Base-by-base conservation (phyloP, 345 rosid species). In the Lenwebbia sp. region DNA sequence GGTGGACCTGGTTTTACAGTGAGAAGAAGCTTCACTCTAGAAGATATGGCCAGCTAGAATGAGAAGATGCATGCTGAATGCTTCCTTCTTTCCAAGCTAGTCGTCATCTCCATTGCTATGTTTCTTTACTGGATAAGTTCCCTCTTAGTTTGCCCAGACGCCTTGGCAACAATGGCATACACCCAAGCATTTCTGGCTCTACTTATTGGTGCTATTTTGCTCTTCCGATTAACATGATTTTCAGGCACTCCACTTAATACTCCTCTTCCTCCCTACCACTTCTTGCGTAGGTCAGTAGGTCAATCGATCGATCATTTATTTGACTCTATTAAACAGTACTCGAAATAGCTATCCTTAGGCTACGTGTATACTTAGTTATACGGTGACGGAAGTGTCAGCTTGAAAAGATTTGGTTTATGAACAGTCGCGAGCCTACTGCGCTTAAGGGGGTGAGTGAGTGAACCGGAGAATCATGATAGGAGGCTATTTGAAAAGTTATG, bases 331-430 rank as follows among this genome's bases (percentile, higher is more conserved):
- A 62, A 0, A 62, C 0, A 19, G 12, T 7, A 62, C 41, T 60
- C 0, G 4, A 28, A 14, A 13, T 30, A 0, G 22, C 22, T 62
- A 37, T 62, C 22, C 41, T 23, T 7, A 30, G 41, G 0, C 44
- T 17, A 33, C 23, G 19, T 33, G 78, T 0, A 19, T 65, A 9
- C 23, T 65, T 17, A 17, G 13, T 65, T 33, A 65, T 65, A 17
- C 0, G 3, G 44, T 1, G 1, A 33, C 6, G 19, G 76, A 65
- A 10, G 76, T 3, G 3, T 33, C 3, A 10, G 41, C 25, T 33
- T 33, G 76, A 33, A 65, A 65, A 54, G 26, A 54, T 54, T 54
- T 10, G 33, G n/a, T 70, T 70, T 33, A 19, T 33, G 5, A 70
- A 70, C 78, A 19, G 78, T 70, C 26, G 1, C 7, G 25, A 70